Evolutionary conservation across 441 rosid species (phyloP), one percentile per base, ranked within the genome.

Genomic region (Croton laevigatus): DNA sequence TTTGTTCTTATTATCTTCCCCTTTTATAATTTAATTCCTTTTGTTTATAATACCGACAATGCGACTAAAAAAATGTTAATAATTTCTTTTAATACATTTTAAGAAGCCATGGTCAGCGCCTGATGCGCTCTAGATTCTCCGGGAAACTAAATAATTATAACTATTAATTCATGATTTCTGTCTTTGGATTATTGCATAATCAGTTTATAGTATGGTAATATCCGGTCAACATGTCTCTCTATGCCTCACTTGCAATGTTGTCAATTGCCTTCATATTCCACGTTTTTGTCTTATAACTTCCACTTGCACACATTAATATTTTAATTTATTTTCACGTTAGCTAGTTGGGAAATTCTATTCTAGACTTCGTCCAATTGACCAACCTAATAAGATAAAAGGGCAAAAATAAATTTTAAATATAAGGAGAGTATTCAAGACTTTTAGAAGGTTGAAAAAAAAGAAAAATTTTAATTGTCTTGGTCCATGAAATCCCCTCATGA

Each of bases 71-170:
- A 80, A 54, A 45, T 45, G 45, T 74, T 80, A 67, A 78, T 72
- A 78, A 67, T 74, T 77, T 79, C 55, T 76, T n/a, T n/a, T 81
- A 82, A 76, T 80, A 76, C 59, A 27, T 27, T 76, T 84, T 82
- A 23, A 69, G 80, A 85, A 82, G 86, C 87, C 78, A 72, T 37
- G 89, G 97, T 91, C 97, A 93, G 98, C 94, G 97, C 86, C 94
- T 88, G 88, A 89, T 91, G 88, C 98, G 97, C 96, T 87, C 97
- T 86, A 93, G 96, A 87, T 87, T 89, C 94, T 81, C 87, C 80
- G 96, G 93, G 86, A 89, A 88, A 69, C 83, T 73, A 76, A 72
- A 8, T 72, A 52, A 42, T 78, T 71, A 73, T 80, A 71, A 79
- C 71, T 71, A 81, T 66, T 73, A 42, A 32, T 0, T 76, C 75